A percentile compares a stretch with the other conserved stretches of the same genome.
phyloP scores from a whole-genome alignment of 202 grass and related monocot species.

The Elaeis oleifera region DNA sequence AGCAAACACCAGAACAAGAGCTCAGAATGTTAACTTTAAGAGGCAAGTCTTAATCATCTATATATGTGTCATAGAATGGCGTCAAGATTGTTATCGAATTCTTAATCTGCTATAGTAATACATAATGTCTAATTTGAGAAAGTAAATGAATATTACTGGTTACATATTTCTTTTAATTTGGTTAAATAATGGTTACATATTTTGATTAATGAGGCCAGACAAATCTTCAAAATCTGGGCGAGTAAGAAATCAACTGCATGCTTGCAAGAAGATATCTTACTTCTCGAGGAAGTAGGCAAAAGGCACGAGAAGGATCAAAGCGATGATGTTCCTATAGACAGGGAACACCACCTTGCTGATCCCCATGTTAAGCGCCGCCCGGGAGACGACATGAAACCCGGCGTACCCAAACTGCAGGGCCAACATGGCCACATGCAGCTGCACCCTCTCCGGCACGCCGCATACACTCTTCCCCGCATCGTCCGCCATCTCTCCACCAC shows the following conservation, averaged over 20 bases:
- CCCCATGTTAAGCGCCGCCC: slow-evolving; percentile 83
- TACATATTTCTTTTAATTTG: too few relatives aligned
- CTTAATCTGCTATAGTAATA: too few relatives aligned
- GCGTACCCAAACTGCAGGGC: slow-evolving; percentile 9
- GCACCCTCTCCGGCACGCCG: slow-evolving; percentile 7
- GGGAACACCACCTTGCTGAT: slow-evolving; percentile 43
- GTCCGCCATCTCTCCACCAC: slow-evolving; percentile 35
- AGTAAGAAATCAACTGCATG: neutral
- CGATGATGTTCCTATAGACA: slow-evolving; percentile 9
- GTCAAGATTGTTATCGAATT: too few relatives aligned
- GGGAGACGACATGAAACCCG: slow-evolving; percentile 11
- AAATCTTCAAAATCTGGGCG: too few relatives aligned
- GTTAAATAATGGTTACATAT: too few relatives aligned
- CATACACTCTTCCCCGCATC: slow-evolving; percentile 20
- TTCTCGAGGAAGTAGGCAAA: slow-evolving; percentile 10
- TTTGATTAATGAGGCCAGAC: too few relatives aligned
- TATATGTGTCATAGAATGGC: too few relatives aligned
- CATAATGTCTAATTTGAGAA: too few relatives aligned
- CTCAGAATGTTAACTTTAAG: too few relatives aligned
- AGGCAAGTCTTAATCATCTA: too few relatives aligned
- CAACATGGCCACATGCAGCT: slow-evolving; percentile 7
- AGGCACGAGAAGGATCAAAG: slow-evolving; percentile 6
- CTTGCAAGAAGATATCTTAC: neutral
- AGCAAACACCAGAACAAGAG: too few relatives aligned
- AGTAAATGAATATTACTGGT: too few relatives aligned